Conservation (phyloP, 2,329 filamentous ascomycete species). For the Microdochium nivale region DNA sequence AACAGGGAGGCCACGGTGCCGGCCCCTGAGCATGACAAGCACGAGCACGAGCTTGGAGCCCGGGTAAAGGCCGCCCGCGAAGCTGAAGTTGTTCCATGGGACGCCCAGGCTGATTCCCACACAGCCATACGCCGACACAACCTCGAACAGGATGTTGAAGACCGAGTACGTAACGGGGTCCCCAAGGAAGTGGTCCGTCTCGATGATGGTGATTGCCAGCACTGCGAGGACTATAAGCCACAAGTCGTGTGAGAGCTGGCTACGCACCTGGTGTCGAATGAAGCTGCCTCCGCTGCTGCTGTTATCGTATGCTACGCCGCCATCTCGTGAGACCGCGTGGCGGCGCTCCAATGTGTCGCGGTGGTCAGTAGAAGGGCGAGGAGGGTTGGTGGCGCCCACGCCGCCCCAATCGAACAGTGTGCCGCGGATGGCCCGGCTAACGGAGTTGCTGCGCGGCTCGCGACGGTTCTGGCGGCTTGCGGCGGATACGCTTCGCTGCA, state of each 20-base stretch:
- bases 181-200: slow-evolving; percentile 41
- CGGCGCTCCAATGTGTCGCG: not conserved
- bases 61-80: slow-evolving; percentile 43
- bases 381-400: slow-evolving; percentile 13
- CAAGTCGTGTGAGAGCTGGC: slow-evolving; percentile 55
- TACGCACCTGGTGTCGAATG: slow-evolving; percentile 45
- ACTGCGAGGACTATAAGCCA: slow-evolving; percentile 56
- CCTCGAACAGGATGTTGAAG: slow-evolving; percentile 44
- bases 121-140: slow-evolving; percentile 48
- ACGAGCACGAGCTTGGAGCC: slow-evolving; percentile 48
- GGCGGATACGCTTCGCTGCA: not conserved
- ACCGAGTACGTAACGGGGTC: slow-evolving; percentile 45
- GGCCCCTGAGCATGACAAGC: slow-evolving; percentile 45
- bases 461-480: slow-evolving; percentile 3
- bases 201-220: slow-evolving; percentile 50
- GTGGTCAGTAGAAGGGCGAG: too few species aligned
- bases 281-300: slow-evolving; percentile 36
- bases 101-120: slow-evolving; percentile 49
- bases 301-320: not conserved
- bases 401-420: slow-evolving; percentile 16
- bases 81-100: slow-evolving; percentile 41
- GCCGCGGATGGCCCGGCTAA: slow-evolving; percentile 11
- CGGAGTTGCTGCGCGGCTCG: slow-evolving; percentile 8
- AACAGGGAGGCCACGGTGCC: slow-evolving; percentile 46
- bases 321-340: not conserved